Base-by-base conservation (phyloP, 257 asterid species). In the Solanum chaucha region DNA sequence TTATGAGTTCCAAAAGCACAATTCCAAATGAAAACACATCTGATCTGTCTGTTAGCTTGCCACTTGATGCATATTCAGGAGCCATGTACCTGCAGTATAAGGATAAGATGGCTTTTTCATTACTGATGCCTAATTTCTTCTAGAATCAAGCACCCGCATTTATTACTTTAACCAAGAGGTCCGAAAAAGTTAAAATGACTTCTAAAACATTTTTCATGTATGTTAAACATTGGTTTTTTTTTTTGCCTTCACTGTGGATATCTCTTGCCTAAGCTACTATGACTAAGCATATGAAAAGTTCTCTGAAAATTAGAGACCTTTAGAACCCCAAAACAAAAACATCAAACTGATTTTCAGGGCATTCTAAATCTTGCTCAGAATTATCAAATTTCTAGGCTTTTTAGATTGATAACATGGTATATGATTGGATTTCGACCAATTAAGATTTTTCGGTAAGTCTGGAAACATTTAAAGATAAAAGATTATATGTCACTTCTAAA, bases 61-160 rank as follows among this genome's bases (percentile, higher is more conserved):
- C 98, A 72, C 97, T 96, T 26, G 98, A 94, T 88, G 98, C 99
- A 86, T 96, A 96, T 86, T 96, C 98, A 3, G 99, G 99, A 82
- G 99, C 99, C 46, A 95, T 34, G 90, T 96, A 96, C 91, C 99
- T 96, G 89, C 55, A 82, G 67, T 41, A 68, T 46, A 80, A 17
- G 28, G 19, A 46, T 80, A 48, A 10, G 6, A 17, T 10, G 26
- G 8, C 6, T 28, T 80, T 78, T 80, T 80, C 17, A 46, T 30
- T 28, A 80, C 85, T 9, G 67, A 28, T n/a, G 67, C 67, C 14
- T 46, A 30, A 80, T 80, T 80, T 78, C 64, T 46, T 8, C 41
- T 36, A 26, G 68, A 14, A 44, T 46, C 67, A 46, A 46, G 28
- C 26, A 44, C 10, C 15, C 4, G 3, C 26, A 26, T 46, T 20